Base-by-base conservation (phyloP, 108 stramenopile genomes). In the Craspedostauros australis region DNA sequence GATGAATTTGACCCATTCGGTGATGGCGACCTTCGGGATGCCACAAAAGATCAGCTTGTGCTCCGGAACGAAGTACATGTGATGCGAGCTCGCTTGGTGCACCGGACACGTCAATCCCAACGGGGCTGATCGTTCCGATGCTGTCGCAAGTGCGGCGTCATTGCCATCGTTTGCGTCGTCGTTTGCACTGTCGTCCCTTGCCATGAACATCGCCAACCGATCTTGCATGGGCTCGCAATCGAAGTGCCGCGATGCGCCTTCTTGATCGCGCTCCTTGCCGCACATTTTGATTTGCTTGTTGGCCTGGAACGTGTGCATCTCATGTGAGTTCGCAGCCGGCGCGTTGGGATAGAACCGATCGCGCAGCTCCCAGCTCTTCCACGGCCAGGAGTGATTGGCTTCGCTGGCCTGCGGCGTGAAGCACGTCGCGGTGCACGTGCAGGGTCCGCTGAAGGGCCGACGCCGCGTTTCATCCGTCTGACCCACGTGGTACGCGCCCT, bases 21-120 rank as follows among this genome's bases (percentile, higher is more conserved):
- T 73, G 20, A 78, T 55, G 20, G 52, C 60, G 38, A 58, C 68
- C 42, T 77, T 77, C n/a, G 76, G 72, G 1, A 77, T 73, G 1
- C 72, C 76, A 58, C 76, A 77, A 57, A 77, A 70, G 21, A 64
- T 64, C 14, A 77, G 63, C 46, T 70, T 77, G 23, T 46, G 72
- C 19, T 25, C 16, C 27, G 75, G 75, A 33, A 76, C 61, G 26
- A 70, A 40, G 14, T 57, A 43, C 27, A 71, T 31, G 41, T 69
- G 47, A 33, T 74, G 72, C 5, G 22, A 50, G 38, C 24, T 53
- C 22, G 23, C 28, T 8, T 32, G 21, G 18, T 25, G 34, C 27
- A 50, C 24, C 0, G 40, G 42, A n/a, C n/a, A n/a, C n/a, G n/a
- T n/a, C n/a, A n/a, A n/a, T n/a, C n/a, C n/a, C n/a, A n/a, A n/a